A percentile compares a stretch with the other conserved stretches of the same genome.
Evolutionary conservation across 1,139 yeast genomes (phyloP).

Genomic region (Candida neerlandica): DNA sequence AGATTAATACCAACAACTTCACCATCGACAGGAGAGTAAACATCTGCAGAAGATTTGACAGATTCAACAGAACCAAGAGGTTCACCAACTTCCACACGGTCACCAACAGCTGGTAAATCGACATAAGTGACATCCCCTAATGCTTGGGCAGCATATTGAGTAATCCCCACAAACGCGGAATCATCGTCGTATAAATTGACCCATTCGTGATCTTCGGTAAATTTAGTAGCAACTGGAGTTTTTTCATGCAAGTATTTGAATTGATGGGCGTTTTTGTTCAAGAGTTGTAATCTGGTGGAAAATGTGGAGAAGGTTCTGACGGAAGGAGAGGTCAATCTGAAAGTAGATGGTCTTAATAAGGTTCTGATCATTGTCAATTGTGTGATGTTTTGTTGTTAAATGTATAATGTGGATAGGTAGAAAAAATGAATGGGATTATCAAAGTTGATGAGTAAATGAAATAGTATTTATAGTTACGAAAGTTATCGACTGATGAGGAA

Average conservation of each 20-base stretch:
- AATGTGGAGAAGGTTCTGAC: slow-evolving; percentile 10
- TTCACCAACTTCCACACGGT: slow-evolving; percentile 70
- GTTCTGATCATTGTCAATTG: slow-evolving; percentile 15
- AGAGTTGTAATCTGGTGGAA: slow-evolving; percentile 25
- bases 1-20: slow-evolving; percentile 74
- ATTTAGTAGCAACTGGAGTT: slow-evolving; percentile 60
- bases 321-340: slow-evolving; percentile 9
- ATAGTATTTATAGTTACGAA: not conserved
- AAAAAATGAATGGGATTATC: not conserved
- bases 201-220: slow-evolving; percentile 96
- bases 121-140: slow-evolving; percentile 95
- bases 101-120: slow-evolving; percentile 83
- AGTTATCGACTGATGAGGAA: slow-evolving; percentile 1
- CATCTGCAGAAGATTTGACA: slow-evolving; percentile 92
- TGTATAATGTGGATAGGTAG: not conserved
- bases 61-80: slow-evolving; percentile 91
- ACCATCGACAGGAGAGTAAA: slow-evolving; percentile 86
- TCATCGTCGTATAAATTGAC: slow-evolving; percentile 83
- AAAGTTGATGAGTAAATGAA: not conserved
- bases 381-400: not conserved
- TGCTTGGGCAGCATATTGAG: slow-evolving; percentile 96
- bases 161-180: slow-evolving; percentile 84
- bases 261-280: slow-evolving; percentile 56
- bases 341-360: slow-evolving; percentile 15
- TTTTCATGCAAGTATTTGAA: slow-evolving; percentile 47